A percentile compares a stretch with the other conserved stretches of the same genome.
phyloP scores from a whole-genome alignment of 495 filamentous ascomycete species.

The Chaetomium cochliodes region DNA sequence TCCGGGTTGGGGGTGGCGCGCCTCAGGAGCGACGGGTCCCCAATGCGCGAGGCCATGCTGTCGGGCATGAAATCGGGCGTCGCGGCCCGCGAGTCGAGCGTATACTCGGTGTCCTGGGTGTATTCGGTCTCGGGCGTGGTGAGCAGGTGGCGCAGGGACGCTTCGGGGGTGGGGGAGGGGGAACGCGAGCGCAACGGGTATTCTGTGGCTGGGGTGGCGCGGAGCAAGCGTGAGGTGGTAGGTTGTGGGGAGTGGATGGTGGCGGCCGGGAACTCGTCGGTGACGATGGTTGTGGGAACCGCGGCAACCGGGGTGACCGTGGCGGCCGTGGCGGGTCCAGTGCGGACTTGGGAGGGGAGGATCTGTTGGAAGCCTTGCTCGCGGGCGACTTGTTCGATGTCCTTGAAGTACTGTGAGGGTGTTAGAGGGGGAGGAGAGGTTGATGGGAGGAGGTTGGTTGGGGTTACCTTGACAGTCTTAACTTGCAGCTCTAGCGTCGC shows the following conservation, averaged over 20 bases:
- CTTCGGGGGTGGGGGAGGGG: conserved; percentile 44
- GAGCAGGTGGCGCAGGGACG: conserved; percentile 30
- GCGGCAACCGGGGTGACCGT: too few species aligned
- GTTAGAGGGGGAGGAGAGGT: not conserved
- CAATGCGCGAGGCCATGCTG: conserved; percentile 65
- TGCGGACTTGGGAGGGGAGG: conserved; percentile 51
- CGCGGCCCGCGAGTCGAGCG: conserved; percentile 45
- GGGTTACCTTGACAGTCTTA: conserved; percentile 73
- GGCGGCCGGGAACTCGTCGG: conserved; percentile 28
- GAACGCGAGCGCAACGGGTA: conserved; percentile 50
- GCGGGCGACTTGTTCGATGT: conserved; percentile 59
- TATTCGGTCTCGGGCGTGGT: conserved; percentile 48
- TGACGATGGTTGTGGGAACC: conserved; percentile 8
- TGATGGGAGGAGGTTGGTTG: not conserved
- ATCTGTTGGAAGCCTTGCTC: conserved; percentile 60
- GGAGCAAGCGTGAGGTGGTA: conserved; percentile 47
- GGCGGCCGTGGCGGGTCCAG: conserved; percentile 36
- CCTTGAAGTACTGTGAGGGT: conserved; percentile 61
- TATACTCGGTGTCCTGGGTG: conserved; percentile 47
- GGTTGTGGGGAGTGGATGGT: conserved; percentile 49
- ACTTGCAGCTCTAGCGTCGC: conserved; percentile 80
- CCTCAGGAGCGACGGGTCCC: conserved; percentile 51
- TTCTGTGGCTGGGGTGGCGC: conserved; percentile 48
- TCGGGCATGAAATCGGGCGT: conserved; percentile 59
- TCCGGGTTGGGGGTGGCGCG: conserved; percentile 45